Evolutionary conservation across 148 eudicot genomes (phyloP).

Genomic region (Fagopyrum homotropicum): DNA sequence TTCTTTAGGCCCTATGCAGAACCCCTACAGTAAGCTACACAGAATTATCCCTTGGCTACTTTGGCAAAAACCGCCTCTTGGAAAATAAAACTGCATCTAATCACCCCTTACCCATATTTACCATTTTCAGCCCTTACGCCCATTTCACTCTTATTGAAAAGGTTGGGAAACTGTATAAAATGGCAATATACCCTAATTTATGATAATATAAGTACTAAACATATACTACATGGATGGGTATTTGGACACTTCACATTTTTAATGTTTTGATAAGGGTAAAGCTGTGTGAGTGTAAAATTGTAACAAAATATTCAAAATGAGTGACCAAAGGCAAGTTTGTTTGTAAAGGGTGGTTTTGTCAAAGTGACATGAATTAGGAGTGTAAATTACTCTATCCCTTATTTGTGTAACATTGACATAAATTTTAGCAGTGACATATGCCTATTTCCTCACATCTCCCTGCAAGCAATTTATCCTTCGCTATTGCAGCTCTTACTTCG

Average conservation of each 20-base stretch:
- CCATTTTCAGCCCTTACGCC: neutral
- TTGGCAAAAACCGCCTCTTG: neutral
- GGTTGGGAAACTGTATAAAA: neutral
- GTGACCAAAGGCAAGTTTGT: neutral
- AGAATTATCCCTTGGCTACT: neutral
- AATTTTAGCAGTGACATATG: no score
- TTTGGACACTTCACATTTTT: neutral
- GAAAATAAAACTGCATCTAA: neutral
- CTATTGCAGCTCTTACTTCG: no score
- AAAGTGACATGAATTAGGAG: neutral
- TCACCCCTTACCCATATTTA: neutral
- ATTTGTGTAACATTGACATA: neutral
- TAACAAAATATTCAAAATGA: neutral
- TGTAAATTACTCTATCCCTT: neutral
- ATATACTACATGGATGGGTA: neutral
- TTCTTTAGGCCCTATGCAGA: neutral
- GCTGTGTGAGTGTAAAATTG: neutral
- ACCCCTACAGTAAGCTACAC: neutral
- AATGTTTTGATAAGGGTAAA: neutral
- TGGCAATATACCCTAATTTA: neutral
- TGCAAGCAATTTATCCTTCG: no score
- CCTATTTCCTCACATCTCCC: no score
- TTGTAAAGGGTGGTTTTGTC: neutral
- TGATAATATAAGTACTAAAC: neutral
- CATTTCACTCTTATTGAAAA: neutral